Base-by-base conservation (phyloP, 208 protist genomes). In the Acanthamoeba culbertsoni region DNA sequence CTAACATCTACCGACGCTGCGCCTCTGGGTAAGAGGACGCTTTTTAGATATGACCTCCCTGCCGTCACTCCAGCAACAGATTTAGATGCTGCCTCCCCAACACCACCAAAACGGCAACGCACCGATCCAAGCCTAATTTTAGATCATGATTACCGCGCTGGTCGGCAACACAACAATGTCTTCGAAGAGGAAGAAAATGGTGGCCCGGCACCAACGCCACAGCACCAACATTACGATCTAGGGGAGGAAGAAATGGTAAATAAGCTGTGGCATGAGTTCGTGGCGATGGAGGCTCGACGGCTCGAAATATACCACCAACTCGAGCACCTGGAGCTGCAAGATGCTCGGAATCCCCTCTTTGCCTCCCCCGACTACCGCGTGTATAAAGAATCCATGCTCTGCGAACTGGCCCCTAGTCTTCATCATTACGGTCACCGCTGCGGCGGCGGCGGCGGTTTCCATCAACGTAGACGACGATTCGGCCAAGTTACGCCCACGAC, bases 281-380 rank as follows among this genome's bases (percentile, higher is more conserved):
- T 86, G 43, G 45, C 43, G 16, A 51, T 86, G 40, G 73, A 55
- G 31, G 12, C 73, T 18, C 73, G 73, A 7, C 43, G 73, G 26
- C 5, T 86, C 10, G 73, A 86, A 45, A 86, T 86, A 23, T 86
- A 86, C 43, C 40, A 86, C 31, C 73, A 86, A 20, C 43, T 86
- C 16, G 43, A 86, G 73, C 73, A 57, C n/a, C 26, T 57, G 7
- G 42, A 86, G 14, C n/a, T 23, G 14, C 73, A 86, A 2, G 43
- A 86, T 23, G 43, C n/a, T 3, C 42, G 35, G 43, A 53, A 86
- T 5, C 73, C 73, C 28, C 73, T 86, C 73, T 86, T 86, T 31
- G 31, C 43, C 14, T 86, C 73, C 43, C n/a, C 20, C 8, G 73
- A 57, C n/a, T 86, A 86, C 43, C 73, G 42, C 26, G 12, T 31